A percentile compares a stretch with the other conserved stretches of the same genome.
Evolutionary conservation across 768 basidiomycete genomes (phyloP).

Genomic region (Hypholoma sublateritium): DNA sequence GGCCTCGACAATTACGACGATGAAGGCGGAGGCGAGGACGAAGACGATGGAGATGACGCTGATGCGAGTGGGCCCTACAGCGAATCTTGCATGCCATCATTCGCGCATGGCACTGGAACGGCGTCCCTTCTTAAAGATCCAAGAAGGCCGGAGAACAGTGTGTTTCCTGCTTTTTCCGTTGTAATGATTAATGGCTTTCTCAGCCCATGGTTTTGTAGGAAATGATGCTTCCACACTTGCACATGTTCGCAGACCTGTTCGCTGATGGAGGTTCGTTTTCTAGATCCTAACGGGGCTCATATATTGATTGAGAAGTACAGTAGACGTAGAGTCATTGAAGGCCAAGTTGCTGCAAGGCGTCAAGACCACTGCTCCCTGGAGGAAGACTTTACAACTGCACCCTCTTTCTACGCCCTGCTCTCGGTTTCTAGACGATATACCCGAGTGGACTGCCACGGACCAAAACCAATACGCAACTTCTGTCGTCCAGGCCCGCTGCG

Average conservation of each 20-base stretch:
- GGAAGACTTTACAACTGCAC: slow-evolving; percentile 22
- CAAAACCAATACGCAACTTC: slow-evolving; percentile 22
- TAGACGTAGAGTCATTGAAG: neutral
- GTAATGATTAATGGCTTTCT: neutral
- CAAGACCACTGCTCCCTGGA: slow-evolving; percentile 19
- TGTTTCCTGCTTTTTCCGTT: neutral
- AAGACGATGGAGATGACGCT: neutral
- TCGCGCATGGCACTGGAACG: neutral
- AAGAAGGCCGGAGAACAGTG: neutral
- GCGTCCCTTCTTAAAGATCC: neutral
- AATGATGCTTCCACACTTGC: slow-evolving; percentile 3
- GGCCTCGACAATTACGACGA: neutral
- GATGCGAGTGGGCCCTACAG: neutral
- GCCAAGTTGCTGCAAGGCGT: neutral
- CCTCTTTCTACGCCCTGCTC: slow-evolving; percentile 29
- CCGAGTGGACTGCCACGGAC: slow-evolving; percentile 15
- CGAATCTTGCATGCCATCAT: neutral
- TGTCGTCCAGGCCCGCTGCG: slow-evolving; percentile 35
- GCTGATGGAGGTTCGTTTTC: neutral
- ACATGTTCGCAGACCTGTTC: slow-evolving; percentile 1
- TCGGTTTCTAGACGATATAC: slow-evolving; percentile 30
- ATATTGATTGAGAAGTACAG: neutral
- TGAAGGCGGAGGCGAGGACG: neutral
- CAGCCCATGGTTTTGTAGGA: slow-evolving; percentile 2
- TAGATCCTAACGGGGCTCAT: neutral